These are phyloP conservation scores for Pyrenophora teres DNA, from an alignment of 2,329 filamentous ascomycete genomes.

Conservation along the genomic window DNA sequence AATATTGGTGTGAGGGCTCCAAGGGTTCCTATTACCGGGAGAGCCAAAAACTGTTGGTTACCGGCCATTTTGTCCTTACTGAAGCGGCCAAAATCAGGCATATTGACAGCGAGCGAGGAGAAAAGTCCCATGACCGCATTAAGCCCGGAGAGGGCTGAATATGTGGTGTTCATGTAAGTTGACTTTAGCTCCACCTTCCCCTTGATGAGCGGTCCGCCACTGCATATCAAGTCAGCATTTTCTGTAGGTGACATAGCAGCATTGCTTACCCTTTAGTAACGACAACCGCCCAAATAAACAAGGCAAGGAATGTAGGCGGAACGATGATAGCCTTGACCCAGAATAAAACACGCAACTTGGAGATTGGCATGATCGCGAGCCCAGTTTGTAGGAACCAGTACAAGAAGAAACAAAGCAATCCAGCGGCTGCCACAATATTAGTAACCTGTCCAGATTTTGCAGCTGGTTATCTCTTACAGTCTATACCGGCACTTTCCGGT, in stretches of 20 bases:
- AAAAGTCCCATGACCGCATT: slow-evolving; percentile 58
- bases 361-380: slow-evolving; percentile 51
- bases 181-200: slow-evolving; percentile 45
- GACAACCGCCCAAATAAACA: slow-evolving; percentile 53
- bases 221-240: not conserved
- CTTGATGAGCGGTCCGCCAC: slow-evolving; percentile 49
- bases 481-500: slow-evolving; percentile 35
- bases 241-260: not conserved
- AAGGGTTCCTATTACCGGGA: slow-evolving; percentile 54
- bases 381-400: slow-evolving; percentile 57
- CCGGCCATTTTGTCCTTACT: slow-evolving; percentile 50
- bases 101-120: slow-evolving; percentile 57
- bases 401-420: slow-evolving; percentile 57
- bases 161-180: slow-evolving; percentile 52
- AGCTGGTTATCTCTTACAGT: slow-evolving; percentile 22
- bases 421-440: slow-evolving; percentile 44
- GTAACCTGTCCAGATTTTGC: not conserved
- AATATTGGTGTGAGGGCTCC: slow-evolving; percentile 56
- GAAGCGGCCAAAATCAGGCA: slow-evolving; percentile 53
- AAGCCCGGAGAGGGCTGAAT: slow-evolving; percentile 51
- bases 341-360: slow-evolving; percentile 52
- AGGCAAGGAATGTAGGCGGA: slow-evolving; percentile 50
- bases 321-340: slow-evolving; percentile 52
- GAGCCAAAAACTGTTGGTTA: slow-evolving; percentile 54
- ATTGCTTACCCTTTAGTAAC: slow-evolving; percentile 45